A percentile compares a stretch with the other conserved stretches of the same genome.
Evolutionary conservation across 768 basidiomycete species (phyloP).

Genomic region (Postia placenta): DNA sequence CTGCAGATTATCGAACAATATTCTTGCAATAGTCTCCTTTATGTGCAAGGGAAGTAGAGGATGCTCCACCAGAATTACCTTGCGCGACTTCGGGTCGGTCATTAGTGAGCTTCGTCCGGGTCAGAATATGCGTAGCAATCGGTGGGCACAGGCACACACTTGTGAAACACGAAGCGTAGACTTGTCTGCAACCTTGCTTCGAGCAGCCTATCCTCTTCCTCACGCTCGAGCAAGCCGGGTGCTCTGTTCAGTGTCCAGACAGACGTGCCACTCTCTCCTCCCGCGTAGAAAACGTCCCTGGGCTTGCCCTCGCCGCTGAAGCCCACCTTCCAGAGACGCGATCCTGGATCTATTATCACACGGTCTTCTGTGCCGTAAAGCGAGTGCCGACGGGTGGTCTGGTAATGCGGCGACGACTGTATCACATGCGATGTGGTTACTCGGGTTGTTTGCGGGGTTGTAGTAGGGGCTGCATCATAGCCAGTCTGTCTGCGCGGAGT

Average conservation of each 20-base stretch:
- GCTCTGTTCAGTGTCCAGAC: conserved; percentile 62
- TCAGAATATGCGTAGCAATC: conserved; percentile 9
- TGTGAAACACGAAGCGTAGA: conserved; percentile 75
- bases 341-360: conserved; percentile 92
- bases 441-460: conserved; percentile 53
- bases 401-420: conserved; percentile 77
- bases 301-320: conserved; percentile 95
- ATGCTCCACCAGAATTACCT: conserved; percentile 89
- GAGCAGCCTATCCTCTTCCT: conserved; percentile 70
- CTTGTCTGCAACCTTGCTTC: conserved; percentile 62
- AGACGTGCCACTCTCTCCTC: conserved; percentile 32
- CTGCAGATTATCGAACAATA: conserved; percentile 87
- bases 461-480: not conserved
- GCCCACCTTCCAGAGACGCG: conserved; percentile 92
- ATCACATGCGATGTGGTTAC: conserved; percentile 41
- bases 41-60: conserved; percentile 80
- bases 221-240: conserved; percentile 45
- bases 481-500: not conserved
- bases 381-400: conserved; percentile 83
- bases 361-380: conserved; percentile 96
- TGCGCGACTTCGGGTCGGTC: conserved; percentile 92
- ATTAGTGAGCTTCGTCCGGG: conserved; percentile 65
- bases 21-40: conserved; percentile 82
- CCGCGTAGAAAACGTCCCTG: conserved; percentile 75
- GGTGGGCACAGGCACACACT: conserved; percentile 44